A percentile compares a stretch with the other conserved stretches of the same genome.
Evolutionary conservation across 371 early-diverging fungal species (phyloP).

Genomic region (Batrachochytrium dendrobatidis): DNA sequence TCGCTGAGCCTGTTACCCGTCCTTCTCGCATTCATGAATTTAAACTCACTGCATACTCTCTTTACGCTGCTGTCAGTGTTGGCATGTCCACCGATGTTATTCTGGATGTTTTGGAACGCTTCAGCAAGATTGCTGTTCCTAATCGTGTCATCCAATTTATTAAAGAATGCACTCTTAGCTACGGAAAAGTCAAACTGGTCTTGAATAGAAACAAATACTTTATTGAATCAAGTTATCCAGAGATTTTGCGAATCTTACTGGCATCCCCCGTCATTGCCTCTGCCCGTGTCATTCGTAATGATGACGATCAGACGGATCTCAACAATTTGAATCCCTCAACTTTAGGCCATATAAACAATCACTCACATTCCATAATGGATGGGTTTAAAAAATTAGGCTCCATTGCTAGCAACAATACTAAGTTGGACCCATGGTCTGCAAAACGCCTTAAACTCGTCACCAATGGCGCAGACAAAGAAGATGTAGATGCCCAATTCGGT

Average conservation of each 20-base stretch:
- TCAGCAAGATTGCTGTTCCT: constrained; percentile 60
- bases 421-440: neutral
- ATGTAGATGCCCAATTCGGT: constrained; percentile 47
- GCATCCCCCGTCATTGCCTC: constrained; percentile 68
- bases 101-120: constrained; percentile 75
- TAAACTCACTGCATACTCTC: constrained; percentile 92
- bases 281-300: constrained; percentile 47
- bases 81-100: constrained; percentile 96
- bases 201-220: constrained; percentile 75
- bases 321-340: too few species aligned
- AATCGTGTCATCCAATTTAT: constrained; percentile 80
- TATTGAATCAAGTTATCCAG: constrained; percentile 63
- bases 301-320: constrained; percentile 5
- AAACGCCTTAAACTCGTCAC: neutral
- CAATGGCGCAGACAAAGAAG: constrained; percentile 48
- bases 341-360: too few species aligned
- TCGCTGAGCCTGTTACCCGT: constrained; percentile 51
- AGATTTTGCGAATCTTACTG: constrained; percentile 76
- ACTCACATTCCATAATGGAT: too few species aligned
- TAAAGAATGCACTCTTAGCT: constrained; percentile 82
- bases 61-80: constrained; percentile 99
- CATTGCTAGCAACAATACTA: neutral
- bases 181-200: constrained; percentile 97
- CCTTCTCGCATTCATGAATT: constrained; percentile 98
- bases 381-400: neutral